Percentiles rank a stretch among this genome's conserved stretches.
Conservation (phyloP, 2,329 filamentous ascomycete genomes). For the Beauveria pseudobassiana region DNA sequence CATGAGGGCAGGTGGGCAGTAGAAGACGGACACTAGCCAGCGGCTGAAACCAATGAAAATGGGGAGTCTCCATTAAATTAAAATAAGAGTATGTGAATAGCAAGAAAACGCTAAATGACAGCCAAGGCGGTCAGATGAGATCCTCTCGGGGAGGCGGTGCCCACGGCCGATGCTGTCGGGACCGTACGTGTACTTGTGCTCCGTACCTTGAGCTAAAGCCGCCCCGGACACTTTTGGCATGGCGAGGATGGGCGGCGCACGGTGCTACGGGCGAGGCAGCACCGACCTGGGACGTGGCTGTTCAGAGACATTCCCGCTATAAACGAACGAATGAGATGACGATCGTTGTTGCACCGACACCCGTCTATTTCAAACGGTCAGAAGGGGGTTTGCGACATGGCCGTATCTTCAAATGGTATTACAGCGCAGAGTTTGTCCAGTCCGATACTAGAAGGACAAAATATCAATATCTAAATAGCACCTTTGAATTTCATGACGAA, state of each 20-base stretch:
- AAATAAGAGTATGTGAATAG: no score
- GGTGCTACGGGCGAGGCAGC: background rate
- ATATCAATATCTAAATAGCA: no score
- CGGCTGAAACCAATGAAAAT: background rate
- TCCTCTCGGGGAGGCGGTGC: background rate
- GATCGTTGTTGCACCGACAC: no score
- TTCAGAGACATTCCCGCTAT: background rate
- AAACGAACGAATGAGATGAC: background rate
- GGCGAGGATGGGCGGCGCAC: background rate
- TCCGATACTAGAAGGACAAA: no score
- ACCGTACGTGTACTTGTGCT: background rate
- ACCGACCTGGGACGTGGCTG: background rate
- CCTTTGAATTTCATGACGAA: no score
- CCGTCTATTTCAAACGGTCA: no score
- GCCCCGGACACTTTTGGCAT: background rate
- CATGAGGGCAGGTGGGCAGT: background rate
- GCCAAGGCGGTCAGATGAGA: background rate
- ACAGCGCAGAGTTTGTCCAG: no score
- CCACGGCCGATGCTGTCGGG: background rate
- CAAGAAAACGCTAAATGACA: background rate
- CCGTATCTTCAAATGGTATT: no score
- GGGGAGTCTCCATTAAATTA: no score
- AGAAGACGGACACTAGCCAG: background rate
- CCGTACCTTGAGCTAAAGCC: no score
- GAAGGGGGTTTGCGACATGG: no score